phyloP scores from a whole-genome alignment of 495 filamentous ascomycete species.

The Talaromyces proteolyticus region DNA sequence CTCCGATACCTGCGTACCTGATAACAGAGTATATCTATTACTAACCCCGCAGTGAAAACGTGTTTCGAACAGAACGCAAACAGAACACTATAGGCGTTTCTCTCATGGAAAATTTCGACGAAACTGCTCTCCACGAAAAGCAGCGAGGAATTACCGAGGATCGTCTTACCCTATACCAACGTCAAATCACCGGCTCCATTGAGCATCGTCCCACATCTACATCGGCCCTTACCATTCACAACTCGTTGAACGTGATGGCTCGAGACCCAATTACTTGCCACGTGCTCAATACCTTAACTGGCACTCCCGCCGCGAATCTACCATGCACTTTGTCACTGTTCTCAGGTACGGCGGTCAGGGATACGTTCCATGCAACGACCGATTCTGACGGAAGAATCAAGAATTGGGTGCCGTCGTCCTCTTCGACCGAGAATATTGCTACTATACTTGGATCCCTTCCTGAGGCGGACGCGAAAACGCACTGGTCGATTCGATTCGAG shows the following conservation, averaged over 20 bases:
- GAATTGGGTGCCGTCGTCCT: constrained; percentile 58
- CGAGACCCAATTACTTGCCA: constrained; percentile 78
- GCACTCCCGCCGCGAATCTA: constrained; percentile 54
- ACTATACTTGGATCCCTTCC: constrained; percentile 38
- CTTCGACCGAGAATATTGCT: constrained; percentile 40
- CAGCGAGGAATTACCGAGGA: constrained; percentile 27
- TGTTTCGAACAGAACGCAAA: not conserved
- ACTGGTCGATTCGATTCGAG: constrained; percentile 75
- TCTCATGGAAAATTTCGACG: not conserved
- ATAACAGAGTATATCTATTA: not conserved
- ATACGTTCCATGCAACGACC: constrained; percentile 60
- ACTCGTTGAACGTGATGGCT: constrained; percentile 56
- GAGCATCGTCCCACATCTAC: too few species aligned
- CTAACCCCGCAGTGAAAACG: not conserved
- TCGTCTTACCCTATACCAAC: constrained; percentile 33
- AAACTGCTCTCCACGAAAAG: too few species aligned
- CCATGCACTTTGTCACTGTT: constrained; percentile 49
- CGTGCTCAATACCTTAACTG: constrained; percentile 62
- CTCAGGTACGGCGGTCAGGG: constrained; percentile 17
- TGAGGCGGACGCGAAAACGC: constrained; percentile 34
- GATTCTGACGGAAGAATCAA: constrained; percentile 84
- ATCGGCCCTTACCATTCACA: constrained; percentile 14
- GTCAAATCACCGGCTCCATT: constrained; percentile 12
- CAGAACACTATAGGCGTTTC: not conserved
- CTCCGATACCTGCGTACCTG: constrained; percentile 3